Conservation (phyloP, 139 green algal species). For the Chlorella sp. region DNA sequence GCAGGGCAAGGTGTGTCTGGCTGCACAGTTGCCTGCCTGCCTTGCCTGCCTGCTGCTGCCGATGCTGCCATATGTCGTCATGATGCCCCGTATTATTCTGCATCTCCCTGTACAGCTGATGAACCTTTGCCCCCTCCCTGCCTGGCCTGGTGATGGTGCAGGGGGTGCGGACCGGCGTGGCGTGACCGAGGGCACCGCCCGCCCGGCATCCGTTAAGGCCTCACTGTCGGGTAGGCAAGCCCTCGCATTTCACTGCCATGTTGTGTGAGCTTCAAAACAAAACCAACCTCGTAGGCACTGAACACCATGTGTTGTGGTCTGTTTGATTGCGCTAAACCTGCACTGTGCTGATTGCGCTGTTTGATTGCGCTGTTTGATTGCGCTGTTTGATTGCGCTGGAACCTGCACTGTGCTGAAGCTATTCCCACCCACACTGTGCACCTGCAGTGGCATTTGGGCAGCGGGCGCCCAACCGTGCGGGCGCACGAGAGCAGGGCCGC, state of each 20-base stretch:
- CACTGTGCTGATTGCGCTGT: not conserved
- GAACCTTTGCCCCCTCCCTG: not conserved
- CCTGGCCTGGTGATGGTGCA: not conserved
- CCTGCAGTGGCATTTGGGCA: slow-evolving; percentile 88
- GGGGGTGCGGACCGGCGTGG: slow-evolving; percentile 82
- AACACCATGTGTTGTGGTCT: not conserved
- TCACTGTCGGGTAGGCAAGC: slow-evolving; percentile 67
- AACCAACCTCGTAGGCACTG: no score
- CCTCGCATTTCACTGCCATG: not conserved
- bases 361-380: not conserved
- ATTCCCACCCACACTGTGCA: no score
- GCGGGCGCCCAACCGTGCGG: slow-evolving; percentile 87
- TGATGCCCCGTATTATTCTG: not conserved
- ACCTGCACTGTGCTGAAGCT: not conserved
- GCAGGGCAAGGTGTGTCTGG: slow-evolving; percentile 60
- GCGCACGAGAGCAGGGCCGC: slow-evolving; percentile 70
- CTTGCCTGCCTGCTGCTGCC: not conserved
- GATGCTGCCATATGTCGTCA: not conserved
- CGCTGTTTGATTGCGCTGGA: not conserved
- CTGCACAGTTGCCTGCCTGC: not conserved
- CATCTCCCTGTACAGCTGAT: not conserved
- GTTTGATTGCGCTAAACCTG: not conserved
- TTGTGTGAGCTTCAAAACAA: no score
- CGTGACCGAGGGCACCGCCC: slow-evolving; percentile 65
- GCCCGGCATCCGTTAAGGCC: slow-evolving; percentile 93